Percentiles rank a stretch among this genome's conserved stretches.
These are phyloP conservation scores for Trichopus zeylanicus DNA, from an alignment of 116 monocot genomes.

Conservation along the genomic window DNA sequence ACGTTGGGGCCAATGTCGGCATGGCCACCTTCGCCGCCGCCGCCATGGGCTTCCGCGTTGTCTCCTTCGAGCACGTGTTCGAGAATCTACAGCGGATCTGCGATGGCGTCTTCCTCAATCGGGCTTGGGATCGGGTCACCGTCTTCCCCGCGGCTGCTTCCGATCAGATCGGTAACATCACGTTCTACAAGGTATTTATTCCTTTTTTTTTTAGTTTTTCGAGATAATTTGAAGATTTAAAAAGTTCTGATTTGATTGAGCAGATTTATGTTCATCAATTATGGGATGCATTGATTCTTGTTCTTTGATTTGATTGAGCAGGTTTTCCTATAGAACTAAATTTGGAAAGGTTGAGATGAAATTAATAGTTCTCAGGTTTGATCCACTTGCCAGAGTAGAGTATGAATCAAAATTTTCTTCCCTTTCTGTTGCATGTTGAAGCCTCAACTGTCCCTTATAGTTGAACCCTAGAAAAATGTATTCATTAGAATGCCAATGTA, in stretches of 20 bases:
- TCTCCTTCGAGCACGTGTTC: slow-evolving; percentile 84
- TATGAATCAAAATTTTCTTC: neutral
- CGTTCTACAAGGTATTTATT: slow-evolving; percentile 79
- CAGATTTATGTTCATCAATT: too few relatives aligned
- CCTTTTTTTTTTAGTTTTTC: neutral
- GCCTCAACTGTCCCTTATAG: too few relatives aligned
- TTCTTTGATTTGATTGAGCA: neutral
- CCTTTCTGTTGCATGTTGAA: too few relatives aligned
- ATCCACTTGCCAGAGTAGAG: neutral
- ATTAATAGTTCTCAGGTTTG: neutral
- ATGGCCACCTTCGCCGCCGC: slow-evolving; percentile 96
- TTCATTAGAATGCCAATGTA: too few relatives aligned
- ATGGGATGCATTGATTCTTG: too few relatives aligned
- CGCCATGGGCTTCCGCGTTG: slow-evolving; percentile 68
- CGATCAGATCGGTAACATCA: slow-evolving; percentile 70
- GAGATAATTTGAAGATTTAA: neutral
- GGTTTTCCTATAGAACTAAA: neutral
- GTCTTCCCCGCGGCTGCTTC: slow-evolving; percentile 75
- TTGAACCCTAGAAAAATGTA: too few relatives aligned
- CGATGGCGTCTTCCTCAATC: slow-evolving; percentile 71
- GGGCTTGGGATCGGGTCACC: slow-evolving; percentile 49
- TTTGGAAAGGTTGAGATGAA: neutral
- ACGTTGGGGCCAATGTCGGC: slow-evolving; percentile 86
- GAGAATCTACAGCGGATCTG: slow-evolving; percentile 86
- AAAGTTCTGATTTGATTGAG: neutral